Evolutionary conservation across 352 stramenopile genomes (phyloP).

Genomic region (Phytophthora colocasiae): DNA sequence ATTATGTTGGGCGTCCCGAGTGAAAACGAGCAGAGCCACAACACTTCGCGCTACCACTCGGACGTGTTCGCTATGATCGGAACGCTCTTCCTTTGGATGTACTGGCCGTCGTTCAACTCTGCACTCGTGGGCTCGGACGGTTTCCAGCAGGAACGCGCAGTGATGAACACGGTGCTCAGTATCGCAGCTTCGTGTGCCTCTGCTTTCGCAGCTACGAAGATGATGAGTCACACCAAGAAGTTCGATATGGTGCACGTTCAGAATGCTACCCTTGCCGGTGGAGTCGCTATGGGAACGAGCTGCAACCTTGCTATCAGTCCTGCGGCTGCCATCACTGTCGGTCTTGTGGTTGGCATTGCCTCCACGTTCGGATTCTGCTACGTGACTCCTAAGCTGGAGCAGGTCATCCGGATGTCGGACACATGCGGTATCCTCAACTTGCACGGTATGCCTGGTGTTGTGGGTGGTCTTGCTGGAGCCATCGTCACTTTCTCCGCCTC

Average conservation of each 20-base stretch:
- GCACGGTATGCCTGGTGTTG: constrained; percentile 78
- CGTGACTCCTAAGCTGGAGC: constrained; percentile 51
- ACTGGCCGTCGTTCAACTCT: constrained; percentile 88
- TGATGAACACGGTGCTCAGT: constrained; percentile 84
- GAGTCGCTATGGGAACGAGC: constrained; percentile 80
- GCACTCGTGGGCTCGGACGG: constrained; percentile 61
- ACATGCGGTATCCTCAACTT: constrained; percentile 78
- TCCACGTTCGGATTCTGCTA: constrained; percentile 58
- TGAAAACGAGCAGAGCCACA: constrained; percentile 50
- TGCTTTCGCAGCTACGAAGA: constrained; percentile 59
- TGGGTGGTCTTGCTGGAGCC: constrained; percentile 62
- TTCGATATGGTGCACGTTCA: constrained; percentile 88
- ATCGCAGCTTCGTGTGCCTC: constrained; percentile 66
- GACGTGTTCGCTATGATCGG: constrained; percentile 87
- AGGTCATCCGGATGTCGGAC: constrained; percentile 52
- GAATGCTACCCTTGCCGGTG: constrained; percentile 86
- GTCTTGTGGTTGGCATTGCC: constrained; percentile 58
- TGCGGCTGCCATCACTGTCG: constrained; percentile 55
- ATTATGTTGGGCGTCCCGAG: constrained; percentile 61
- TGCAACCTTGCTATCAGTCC: constrained; percentile 80
- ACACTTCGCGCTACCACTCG: constrained; percentile 72
- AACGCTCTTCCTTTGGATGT: constrained; percentile 90
- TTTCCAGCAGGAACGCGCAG: constrained; percentile 72
- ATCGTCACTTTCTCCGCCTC: constrained; percentile 61
- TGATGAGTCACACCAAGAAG: constrained; percentile 61